Percentiles rank a stretch among this genome's conserved stretches.
Conservation (phyloP, 805 yeast species). For the Saccharomycopsis sp. region DNA sequence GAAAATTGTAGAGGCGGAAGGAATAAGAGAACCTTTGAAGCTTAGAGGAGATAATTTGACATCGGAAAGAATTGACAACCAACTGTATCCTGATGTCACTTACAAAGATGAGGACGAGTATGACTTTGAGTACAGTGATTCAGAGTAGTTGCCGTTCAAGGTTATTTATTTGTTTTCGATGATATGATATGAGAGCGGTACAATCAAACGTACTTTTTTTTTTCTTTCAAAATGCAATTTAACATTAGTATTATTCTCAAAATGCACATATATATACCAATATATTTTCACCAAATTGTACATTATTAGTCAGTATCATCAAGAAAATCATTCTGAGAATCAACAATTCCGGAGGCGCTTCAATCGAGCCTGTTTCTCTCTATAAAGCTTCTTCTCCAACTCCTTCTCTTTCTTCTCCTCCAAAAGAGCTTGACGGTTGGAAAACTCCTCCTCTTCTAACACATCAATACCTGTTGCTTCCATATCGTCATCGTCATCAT, state of each 20-base stretch:
- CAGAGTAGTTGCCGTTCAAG: too few species aligned
- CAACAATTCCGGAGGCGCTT: conserved; percentile 13
- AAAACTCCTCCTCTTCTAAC: conserved; percentile 69
- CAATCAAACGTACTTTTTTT: too few species aligned
- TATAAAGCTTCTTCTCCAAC: conserved; percentile 43
- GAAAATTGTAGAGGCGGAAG: conserved; percentile 2
- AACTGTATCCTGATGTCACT: conserved; percentile 7
- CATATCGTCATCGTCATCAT: conserved; percentile 63
- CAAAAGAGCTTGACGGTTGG: conserved; percentile 57
- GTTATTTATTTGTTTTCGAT: too few species aligned
- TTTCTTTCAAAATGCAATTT: too few species aligned
- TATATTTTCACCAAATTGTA: too few species aligned
- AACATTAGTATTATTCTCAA: too few species aligned
- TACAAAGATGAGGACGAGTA: conserved; percentile 22
- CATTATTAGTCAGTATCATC: too few species aligned
- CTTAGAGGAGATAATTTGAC: not conserved
- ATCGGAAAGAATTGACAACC: too few species aligned
- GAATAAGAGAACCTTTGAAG: not conserved
- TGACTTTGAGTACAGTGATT: conserved; percentile 36
- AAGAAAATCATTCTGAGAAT: not conserved
- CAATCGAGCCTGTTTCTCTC: conserved; percentile 37
- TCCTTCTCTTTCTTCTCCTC: conserved; percentile 74
- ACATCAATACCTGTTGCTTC: conserved; percentile 92
- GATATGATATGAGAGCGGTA: too few species aligned
- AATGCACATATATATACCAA: too few species aligned